Evolutionary conservation across 345 rosid genomes (phyloP).

Genomic region (Gossypium anomalum): DNA sequence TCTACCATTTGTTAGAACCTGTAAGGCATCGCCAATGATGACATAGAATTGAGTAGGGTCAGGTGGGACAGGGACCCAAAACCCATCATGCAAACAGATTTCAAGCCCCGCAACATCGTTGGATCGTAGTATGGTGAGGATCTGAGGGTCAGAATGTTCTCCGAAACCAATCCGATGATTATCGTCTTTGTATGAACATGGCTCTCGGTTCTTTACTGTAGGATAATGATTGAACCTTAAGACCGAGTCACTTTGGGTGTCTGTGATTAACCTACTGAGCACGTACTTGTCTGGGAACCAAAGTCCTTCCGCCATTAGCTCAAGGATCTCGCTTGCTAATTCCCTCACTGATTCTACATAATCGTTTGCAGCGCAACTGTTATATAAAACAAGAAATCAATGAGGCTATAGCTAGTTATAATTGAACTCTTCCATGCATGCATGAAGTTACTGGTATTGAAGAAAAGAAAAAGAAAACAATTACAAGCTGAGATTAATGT

Average conservation of each 20-base stretch:
- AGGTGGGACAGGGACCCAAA: constrained; percentile 78
- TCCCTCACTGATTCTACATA: constrained; percentile 56
- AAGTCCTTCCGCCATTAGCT: constrained; percentile 69
- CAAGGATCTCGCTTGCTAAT: constrained; percentile 69
- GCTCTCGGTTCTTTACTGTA: constrained; percentile 18
- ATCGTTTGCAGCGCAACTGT: constrained; percentile 63
- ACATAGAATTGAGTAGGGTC: constrained; percentile 75
- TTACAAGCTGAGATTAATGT: not conserved
- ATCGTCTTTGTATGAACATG: constrained; percentile 7
- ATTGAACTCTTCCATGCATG: not conserved
- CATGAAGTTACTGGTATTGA: not conserved
- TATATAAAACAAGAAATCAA: not conserved
- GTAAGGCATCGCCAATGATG: constrained; percentile 77
- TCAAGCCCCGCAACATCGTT: constrained; percentile 93
- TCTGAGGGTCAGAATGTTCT: constrained; percentile 98
- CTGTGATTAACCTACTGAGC: constrained; percentile 65
- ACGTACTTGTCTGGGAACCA: constrained; percentile 47
- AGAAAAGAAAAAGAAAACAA: not conserved
- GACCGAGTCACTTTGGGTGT: constrained; percentile 63
- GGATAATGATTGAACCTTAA: constrained; percentile 85
- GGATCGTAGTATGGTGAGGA: constrained; percentile 77
- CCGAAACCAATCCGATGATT: constrained; percentile 61
- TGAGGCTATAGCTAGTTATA: not conserved
- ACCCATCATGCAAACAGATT: constrained; percentile 48
- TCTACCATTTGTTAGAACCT: constrained; percentile 89